Base-by-base conservation (phyloP, 768 basidiomycete genomes). In the Coprinopsis sp. region DNA sequence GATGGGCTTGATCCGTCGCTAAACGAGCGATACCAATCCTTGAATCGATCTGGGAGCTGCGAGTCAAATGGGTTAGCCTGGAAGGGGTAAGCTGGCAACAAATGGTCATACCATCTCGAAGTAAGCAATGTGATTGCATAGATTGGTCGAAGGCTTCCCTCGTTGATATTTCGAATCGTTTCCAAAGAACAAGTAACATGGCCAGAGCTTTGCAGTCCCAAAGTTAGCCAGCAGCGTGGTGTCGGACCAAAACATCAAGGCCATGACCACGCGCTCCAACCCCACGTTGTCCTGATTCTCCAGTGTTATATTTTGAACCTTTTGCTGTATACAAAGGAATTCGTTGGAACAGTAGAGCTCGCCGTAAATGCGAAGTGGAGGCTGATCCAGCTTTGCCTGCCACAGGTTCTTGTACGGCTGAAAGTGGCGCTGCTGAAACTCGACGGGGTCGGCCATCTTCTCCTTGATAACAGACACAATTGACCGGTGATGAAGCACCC, bases 161-260 rank as follows among this genome's bases (percentile, higher is more conserved):
- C 55, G 43, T 7, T 33, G 44, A 33, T 58, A 54, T 24, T 58
- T 58, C 6, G 57, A 58, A 6, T 50, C 24, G 28, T 56, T 53
- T 2, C 57, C 55, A 25, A 58, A 52, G 29, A 52, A 51, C 10
- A 53, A n/a, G 24, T 56, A 58, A 19, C 50, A 45, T 3, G 53
- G 57, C 57, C 55, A 56, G 3, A 56, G 48, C 11, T 40, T 41
- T 2, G 51, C 53, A 8, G 28, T 56, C 2, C 53, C 55, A 46
- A 51, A 56, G 13, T 43, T 47, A 5, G 55, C 47, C 38, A 27
- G 51, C 7, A 53, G 51, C 2, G 50, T 64, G 33, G 28, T 10
- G 29, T 59, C 55, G 12, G 58, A 59, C 53, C 52, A 53, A 39
- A 66, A 38, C 60, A 66, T 62, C 3, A 64, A 14, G 2, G 52